phyloP scores from a whole-genome alignment of 2,329 filamentous ascomycete species.

The Chrysoporthe puriensis region DNA sequence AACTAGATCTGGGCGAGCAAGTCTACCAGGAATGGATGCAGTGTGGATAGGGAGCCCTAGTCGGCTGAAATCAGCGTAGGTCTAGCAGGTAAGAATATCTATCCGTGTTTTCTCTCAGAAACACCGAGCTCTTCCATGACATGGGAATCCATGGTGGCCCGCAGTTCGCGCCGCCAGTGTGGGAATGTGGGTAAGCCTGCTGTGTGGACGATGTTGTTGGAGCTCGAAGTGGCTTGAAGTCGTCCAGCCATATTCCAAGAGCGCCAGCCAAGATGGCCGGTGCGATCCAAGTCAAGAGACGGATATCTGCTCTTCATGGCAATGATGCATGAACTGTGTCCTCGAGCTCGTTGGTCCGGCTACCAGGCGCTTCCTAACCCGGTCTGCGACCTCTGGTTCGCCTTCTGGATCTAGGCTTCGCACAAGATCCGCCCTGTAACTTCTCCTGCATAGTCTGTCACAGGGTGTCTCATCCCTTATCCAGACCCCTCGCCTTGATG shows the following conservation, averaged over 20 bases:
- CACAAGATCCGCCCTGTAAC: not conserved
- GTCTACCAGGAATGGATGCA: not conserved
- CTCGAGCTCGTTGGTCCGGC: not conserved
- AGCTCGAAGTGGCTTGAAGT: not conserved
- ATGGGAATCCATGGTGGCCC: not conserved
- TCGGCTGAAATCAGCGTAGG: not conserved
- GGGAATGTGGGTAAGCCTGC: not conserved
- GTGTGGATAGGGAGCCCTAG: not conserved
- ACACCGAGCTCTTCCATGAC: not conserved
- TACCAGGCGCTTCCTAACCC: not conserved
- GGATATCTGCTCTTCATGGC: not conserved
- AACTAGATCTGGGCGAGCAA: not conserved
- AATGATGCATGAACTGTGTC: not conserved
- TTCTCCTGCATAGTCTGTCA: not conserved
- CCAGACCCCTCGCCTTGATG: conserved; percentile 60
- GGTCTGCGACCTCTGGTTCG: not conserved
- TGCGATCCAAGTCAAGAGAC: not conserved
- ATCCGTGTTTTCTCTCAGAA: not conserved
- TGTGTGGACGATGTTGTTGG: not conserved
- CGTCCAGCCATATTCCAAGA: not conserved
- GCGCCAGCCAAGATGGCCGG: not conserved
- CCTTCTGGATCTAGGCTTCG: not conserved
- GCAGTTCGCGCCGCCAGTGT: not conserved
- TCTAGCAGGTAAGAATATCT: not conserved
- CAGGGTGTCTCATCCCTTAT: conserved; percentile 42